Base-by-base conservation (phyloP, 441 rosid genomes). In the Brassica hybrid region DNA sequence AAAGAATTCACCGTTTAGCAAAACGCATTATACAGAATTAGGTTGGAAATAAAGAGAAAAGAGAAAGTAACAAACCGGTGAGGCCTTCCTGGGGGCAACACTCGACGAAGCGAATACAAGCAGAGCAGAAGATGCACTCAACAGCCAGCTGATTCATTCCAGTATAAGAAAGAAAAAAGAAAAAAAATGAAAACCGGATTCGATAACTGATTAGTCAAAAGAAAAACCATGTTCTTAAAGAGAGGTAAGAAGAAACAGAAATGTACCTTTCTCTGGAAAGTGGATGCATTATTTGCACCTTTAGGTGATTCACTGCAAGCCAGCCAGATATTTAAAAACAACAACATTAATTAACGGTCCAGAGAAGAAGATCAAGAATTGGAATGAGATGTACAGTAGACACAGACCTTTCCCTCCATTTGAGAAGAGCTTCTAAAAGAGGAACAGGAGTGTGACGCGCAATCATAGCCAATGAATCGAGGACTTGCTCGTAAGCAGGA, bases 61-160 rank as follows among this genome's bases (percentile, higher is more conserved):
- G 45, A 45, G 79, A 65, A 79, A 80, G 60, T 73, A 84, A 77
- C 89, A 81, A 78, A 94, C 99, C 99, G 71, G 97, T 96, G 71
- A 96, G 94, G 67, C 98, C 99, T 84, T 96, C 99, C 84, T 91
- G 97, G 25, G 99, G 99, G 83, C 99, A 96, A 86, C 98, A 94
- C 83, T 96, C 98, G 79, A 87, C 98, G 80, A 96, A 96, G 67
- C 99, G 97, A 80, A 96, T 96, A 75, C 99, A 96, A 34, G 99
- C 99, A 62, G 98, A 96, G 88, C 99, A 96, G 90, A 96, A 96
- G 76, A 96, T 94, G 86, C 99, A 96, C 87, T 96, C 99, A 82
- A 96, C 99, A 69, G 99, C 99, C 81, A 96, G 94, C 99, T 96
- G 93, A 85, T 64, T 52, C 61, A 85, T 64, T 52, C 61, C 69